Base-by-base conservation (phyloP, 1,284 basidiomycete genomes). In the Trichosporon sp. region DNA sequence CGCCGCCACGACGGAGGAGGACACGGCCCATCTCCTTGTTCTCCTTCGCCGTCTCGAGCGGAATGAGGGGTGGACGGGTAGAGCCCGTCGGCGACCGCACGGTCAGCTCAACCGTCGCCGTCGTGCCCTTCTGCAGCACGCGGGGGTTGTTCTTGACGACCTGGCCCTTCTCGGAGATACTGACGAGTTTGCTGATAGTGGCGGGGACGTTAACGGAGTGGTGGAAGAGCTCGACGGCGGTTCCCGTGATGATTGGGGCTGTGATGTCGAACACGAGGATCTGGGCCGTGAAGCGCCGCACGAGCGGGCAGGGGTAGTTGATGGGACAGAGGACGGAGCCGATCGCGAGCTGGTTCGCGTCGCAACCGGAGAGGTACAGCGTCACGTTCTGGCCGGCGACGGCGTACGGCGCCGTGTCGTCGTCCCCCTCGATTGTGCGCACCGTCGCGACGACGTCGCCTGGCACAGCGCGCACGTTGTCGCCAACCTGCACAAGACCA, bases 11-110 rank as follows among this genome's bases (percentile, higher is more conserved):
- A 48, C 96, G 86, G 73, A 99, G 87, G 68, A 99, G 83, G 64
- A 99, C 89, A 56, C 96, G 86, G 0, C 96, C 96, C 96, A 99
- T 97, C 75, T 97, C 94, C 84, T 98, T 98, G 85, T 95, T 98
- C n/a, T 86, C 86, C 2, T 89, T 84, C 74, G 96, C 96, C 1
- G 92, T 88, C 81, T 99, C 96, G 19, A 97, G 81, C 1, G 95
- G 92, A 37, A 97, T 91, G 1, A 89, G 87, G 8, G 89, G 87
- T 0, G 84, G 79, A 7, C 87, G 82, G 3, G 88, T 66, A 12
- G 76, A 87, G 1, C 87, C 87, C 2, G 86, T 85, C 0, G 83
- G 70, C 0, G 78, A 68, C 21, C 94, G 89, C 26, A 97, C 80
- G 1, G 89, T 88, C 67, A 99, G 89, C 77, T 93, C 90, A 0